Conservation (phyloP, 2,329 filamentous ascomycete species). For the Paramyrothecium roridum region DNA sequence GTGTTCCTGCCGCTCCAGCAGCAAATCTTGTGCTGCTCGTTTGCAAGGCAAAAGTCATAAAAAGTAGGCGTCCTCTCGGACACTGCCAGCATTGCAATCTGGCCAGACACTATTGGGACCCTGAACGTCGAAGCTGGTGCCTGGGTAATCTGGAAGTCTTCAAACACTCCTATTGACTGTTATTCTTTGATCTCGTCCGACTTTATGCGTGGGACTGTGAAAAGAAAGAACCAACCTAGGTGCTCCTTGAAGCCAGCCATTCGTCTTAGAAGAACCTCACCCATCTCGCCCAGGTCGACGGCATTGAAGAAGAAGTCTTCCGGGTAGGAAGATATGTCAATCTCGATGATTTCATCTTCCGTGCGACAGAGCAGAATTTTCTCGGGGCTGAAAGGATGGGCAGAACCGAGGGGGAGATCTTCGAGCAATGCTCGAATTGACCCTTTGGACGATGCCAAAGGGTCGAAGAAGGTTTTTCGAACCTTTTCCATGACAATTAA, state of each 20-base stretch:
- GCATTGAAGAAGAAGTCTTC: slow-evolving; percentile 14
- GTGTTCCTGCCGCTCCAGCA: slow-evolving; percentile 8
- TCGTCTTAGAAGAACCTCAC: slow-evolving; percentile 10
- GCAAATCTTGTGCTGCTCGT: slow-evolving; percentile 7
- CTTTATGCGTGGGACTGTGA: neutral
- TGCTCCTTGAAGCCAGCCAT: slow-evolving; percentile 7
- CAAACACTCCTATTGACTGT: slow-evolving; percentile 3
- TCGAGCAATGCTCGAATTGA: slow-evolving; percentile 9
- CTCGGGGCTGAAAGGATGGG: slow-evolving; percentile 13
- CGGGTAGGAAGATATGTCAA: slow-evolving; percentile 10
- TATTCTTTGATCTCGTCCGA: neutral
- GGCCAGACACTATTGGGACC: slow-evolving; percentile 4
- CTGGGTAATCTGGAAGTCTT: slow-evolving; percentile 11
- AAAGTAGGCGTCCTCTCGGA: slow-evolving; percentile 9
- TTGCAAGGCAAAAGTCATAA: slow-evolving; percentile 13
- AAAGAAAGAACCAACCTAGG: slow-evolving; percentile 1
- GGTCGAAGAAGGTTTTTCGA: slow-evolving; percentile 12
- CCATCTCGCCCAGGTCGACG: slow-evolving; percentile 14
- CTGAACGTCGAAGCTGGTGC: slow-evolving; percentile 8
- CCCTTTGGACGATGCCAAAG: slow-evolving; percentile 10
- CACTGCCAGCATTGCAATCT: slow-evolving; percentile 11
- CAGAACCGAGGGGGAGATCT: slow-evolving; percentile 10
- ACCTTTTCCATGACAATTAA: slow-evolving; percentile 9
- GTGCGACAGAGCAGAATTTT: slow-evolving; percentile 8
- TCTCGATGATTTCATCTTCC: slow-evolving; percentile 8